Conservation (phyloP, 805 yeast genomes). For the Citeromyces matritensis region DNA sequence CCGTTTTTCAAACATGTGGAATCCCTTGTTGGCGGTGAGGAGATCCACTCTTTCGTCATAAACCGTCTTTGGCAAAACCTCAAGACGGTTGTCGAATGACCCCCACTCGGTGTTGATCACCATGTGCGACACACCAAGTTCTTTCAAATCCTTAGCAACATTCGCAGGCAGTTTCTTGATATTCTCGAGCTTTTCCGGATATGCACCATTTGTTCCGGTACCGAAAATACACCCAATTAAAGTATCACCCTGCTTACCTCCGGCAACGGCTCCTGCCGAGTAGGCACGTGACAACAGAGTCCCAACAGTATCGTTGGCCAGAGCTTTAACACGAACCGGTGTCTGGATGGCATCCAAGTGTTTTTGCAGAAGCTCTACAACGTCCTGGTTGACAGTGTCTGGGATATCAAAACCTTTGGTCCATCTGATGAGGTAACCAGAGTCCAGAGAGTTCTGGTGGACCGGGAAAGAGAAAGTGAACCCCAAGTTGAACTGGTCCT, state of each 20-base stretch:
- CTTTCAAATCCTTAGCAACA: slow-evolving; percentile 18
- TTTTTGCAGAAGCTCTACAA: slow-evolving; percentile 56
- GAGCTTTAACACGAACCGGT: slow-evolving; percentile 66
- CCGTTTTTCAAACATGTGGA: slow-evolving; percentile 86
- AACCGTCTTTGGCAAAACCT: slow-evolving; percentile 60
- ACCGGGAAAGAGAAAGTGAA: slow-evolving; percentile 94
- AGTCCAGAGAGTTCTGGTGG: slow-evolving; percentile 63
- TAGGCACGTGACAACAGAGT: slow-evolving; percentile 83
- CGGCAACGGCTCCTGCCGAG: slow-evolving; percentile 36
- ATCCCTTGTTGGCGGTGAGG: slow-evolving; percentile 67
- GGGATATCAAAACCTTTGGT: slow-evolving; percentile 86
- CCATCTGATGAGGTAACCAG: slow-evolving; percentile 86
- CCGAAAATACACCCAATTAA: slow-evolving; percentile 88
- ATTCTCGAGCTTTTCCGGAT: slow-evolving; percentile 59
- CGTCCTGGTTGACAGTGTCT: slow-evolving; percentile 77
- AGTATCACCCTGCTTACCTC: slow-evolving; percentile 56
- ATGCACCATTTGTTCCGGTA: slow-evolving; percentile 96
- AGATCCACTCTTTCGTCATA: slow-evolving; percentile 65
- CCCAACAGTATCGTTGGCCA: slow-evolving; percentile 94
- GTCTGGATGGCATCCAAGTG: slow-evolving; percentile 45
- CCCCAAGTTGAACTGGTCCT: slow-evolving; percentile 49
- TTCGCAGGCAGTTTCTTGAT: slow-evolving; percentile 59
- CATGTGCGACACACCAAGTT: slow-evolving; percentile 49
- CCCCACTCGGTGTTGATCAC: slow-evolving; percentile 97
- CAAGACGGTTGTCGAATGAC: slow-evolving; percentile 77